Conservation (phyloP, 768 basidiomycete species). For the Phylloporus sp. region DNA sequence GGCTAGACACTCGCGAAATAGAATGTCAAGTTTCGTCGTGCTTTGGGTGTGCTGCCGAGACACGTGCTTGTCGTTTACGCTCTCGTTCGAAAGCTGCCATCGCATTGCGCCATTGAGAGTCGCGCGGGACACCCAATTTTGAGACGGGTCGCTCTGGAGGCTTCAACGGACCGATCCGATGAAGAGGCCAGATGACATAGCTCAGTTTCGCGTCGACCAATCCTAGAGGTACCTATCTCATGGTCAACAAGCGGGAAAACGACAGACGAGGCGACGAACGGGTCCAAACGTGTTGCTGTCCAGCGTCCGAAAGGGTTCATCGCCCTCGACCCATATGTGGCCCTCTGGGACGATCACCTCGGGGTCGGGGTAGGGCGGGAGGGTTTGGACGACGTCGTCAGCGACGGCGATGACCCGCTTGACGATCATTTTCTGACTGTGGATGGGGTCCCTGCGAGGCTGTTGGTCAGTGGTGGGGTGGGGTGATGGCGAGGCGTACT, state of each 20-base stretch:
- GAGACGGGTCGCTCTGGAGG: constrained; percentile 18
- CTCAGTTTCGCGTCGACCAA: constrained; percentile 49
- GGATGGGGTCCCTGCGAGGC: constrained; percentile 50
- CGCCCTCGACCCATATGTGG: constrained; percentile 70
- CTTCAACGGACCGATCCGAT: constrained; percentile 39
- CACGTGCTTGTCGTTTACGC: constrained; percentile 21
- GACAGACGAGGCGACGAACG: constrained; percentile 33
- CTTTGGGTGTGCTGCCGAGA: constrained; percentile 4
- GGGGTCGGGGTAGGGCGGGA: constrained; percentile 60
- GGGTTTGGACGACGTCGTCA: constrained; percentile 59
- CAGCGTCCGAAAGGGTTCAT: constrained; percentile 40
- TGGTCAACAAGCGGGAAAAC: neutral
- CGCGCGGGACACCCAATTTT: constrained; percentile 17
- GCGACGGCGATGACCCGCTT: constrained; percentile 64
- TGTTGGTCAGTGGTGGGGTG: neutral
- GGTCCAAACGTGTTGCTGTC: constrained; percentile 75
- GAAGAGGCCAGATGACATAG: constrained; percentile 47
- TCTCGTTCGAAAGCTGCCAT: constrained; percentile 32
- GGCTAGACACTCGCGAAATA: constrained; percentile 3
- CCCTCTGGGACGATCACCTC: constrained; percentile 54
- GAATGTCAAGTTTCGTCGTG: neutral
- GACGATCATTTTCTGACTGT: constrained; percentile 49
- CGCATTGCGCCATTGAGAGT: constrained; percentile 22
- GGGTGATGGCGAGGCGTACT: constrained; percentile 33
- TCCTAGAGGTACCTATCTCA: constrained; percentile 36